Evolutionary conservation across 176 grass and related monocot species (phyloP).

Genomic region (Aegilops speltoides): DNA sequence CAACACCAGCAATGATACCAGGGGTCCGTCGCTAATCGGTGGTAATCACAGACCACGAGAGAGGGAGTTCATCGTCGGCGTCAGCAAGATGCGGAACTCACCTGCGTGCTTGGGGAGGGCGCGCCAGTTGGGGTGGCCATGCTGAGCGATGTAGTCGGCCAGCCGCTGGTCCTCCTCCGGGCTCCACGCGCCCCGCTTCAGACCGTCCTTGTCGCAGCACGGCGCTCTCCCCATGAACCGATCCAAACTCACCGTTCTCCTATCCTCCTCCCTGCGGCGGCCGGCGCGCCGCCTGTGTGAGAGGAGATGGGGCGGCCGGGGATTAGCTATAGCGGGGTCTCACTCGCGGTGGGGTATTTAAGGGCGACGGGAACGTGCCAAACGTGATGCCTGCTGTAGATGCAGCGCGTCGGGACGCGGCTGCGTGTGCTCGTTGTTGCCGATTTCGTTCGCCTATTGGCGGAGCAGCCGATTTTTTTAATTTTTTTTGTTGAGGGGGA

Average conservation of each 20-base stretch:
- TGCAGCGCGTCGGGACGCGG: neutral
- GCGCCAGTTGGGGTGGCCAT: constrained; percentile 67
- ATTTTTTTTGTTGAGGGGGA: neutral
- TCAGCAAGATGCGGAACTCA: neutral
- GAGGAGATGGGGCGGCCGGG: neutral
- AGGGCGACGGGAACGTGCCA: neutral
- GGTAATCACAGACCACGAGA: neutral
- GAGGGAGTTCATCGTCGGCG: neutral
- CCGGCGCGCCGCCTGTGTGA: neutral
- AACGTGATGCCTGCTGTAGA: neutral
- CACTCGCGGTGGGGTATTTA: constrained; percentile 33
- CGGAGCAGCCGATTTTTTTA: neutral
- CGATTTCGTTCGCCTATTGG: neutral
- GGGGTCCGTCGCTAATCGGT: neutral
- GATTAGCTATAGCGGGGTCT: neutral
- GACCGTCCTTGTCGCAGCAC: constrained; percentile 64
- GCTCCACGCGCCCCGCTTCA: constrained; percentile 53
- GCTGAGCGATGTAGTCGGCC: constrained; percentile 35
- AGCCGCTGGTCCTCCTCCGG: constrained; percentile 56
- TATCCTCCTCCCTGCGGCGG: too few relatives aligned
- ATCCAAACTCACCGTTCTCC: neutral
- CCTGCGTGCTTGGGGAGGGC: constrained; percentile 55
- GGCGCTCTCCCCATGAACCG: constrained; percentile 51
- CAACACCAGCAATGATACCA: neutral
- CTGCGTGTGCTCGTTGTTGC: neutral